Evolutionary conservation across 208 protist genomes (phyloP).

Genomic region (Entamoeba histolytica): DNA sequence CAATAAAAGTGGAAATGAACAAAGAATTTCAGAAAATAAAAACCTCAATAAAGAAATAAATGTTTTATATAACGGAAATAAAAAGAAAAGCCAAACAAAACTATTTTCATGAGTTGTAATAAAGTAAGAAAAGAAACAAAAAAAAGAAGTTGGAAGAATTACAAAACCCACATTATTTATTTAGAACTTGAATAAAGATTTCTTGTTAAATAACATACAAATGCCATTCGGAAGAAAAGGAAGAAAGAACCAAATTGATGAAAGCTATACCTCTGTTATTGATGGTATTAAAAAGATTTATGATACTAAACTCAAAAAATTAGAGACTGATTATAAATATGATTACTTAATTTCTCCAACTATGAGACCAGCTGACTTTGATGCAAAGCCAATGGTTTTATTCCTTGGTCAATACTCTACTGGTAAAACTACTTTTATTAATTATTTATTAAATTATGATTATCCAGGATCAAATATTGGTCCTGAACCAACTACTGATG

Average conservation of each 20-base stretch:
- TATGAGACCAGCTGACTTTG: neutral
- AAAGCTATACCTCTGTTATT: neutral
- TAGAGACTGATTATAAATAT: neutral
- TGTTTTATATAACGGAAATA: too few relatives aligned
- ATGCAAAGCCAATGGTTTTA: neutral
- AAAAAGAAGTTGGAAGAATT: too few relatives aligned
- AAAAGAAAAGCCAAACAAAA: too few relatives aligned
- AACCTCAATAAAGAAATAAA: too few relatives aligned
- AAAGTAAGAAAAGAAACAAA: too few relatives aligned
- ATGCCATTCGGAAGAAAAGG: neutral
- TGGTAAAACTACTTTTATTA: constrained; percentile 16
- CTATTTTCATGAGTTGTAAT: too few relatives aligned
- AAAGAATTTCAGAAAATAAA: too few relatives aligned
- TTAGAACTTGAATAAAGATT: too few relatives aligned
- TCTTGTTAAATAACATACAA: too few relatives aligned
- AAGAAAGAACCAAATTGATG: neutral
- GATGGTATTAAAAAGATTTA: neutral
- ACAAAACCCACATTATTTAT: too few relatives aligned
- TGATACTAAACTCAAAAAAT: neutral
- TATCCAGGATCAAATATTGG: neutral
- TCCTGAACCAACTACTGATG: constrained; percentile 12
- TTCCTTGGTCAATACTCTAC: constrained; percentile 12
- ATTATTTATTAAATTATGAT: too few relatives aligned
- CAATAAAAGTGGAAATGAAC: too few relatives aligned
- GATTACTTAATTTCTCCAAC: neutral